These are phyloP conservation scores for Rhodomyrtus psidioides DNA, from an alignment of 441 rosid genomes.

Conservation along the genomic window DNA sequence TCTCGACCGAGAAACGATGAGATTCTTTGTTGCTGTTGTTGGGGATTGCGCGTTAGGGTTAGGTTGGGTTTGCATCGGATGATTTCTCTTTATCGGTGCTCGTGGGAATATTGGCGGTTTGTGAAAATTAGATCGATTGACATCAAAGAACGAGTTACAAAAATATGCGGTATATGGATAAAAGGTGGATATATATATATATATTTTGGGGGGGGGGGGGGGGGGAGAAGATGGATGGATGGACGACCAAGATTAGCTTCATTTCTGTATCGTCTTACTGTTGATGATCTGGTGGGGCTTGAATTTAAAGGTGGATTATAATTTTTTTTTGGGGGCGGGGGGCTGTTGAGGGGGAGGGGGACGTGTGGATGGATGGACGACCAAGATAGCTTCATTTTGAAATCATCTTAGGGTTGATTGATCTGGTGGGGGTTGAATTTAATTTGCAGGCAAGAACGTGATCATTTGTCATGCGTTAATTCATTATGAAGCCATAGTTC, in stretches of 20 bases:
- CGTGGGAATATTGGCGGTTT: not conserved
- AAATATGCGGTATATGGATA: not conserved
- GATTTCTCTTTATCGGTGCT: not conserved
- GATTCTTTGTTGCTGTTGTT: not conserved
- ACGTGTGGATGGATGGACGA: not conserved
- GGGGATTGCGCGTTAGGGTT: not conserved
- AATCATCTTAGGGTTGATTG: not conserved
- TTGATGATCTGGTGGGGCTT: not conserved
- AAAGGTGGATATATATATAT: too few species aligned
- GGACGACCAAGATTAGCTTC: not conserved
- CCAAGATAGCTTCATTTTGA: not conserved
- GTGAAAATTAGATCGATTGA: not conserved
- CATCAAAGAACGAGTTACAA: not conserved
- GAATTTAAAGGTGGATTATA: not conserved
- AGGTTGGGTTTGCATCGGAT: not conserved
- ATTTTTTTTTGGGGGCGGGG: not conserved
- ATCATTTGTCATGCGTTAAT: not conserved
- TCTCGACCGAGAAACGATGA: not conserved
- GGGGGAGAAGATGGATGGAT: not conserved
- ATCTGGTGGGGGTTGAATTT: not conserved
- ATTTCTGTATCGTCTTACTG: not conserved
- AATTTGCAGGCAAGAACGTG: not conserved
- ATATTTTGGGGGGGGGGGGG: too few species aligned
- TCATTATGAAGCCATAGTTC: not conserved
- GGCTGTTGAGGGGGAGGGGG: too few species aligned